Percentiles rank a stretch among this genome's conserved stretches.
Evolutionary conservation across 176 grass and related monocot genomes (phyloP).

Genomic region (Zea mays): Zm-B73-REFERENCE-NAM-5.0 NC_050100.1:34332001-34332500

Average conservation of each 20-base stretch:
- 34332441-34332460: too few species aligned
- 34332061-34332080: not conserved
- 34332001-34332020: not conserved
- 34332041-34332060: not conserved
- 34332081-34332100: constrained; percentile 6
- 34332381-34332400: constrained; percentile 74
- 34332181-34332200: constrained; percentile 57
- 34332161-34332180: constrained; percentile 53
- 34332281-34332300: constrained; percentile 47
- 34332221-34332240: constrained; percentile 45
- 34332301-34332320: constrained; percentile 52
- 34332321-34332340: constrained; percentile 54
- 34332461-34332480: too few species aligned
- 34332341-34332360: constrained; percentile 40
- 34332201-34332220: constrained; percentile 66
- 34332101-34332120: not conserved
- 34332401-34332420: too few species aligned
- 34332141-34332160: constrained; percentile 50
- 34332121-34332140: constrained; percentile 46
- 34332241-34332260: constrained; percentile 52
- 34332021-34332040: constrained; percentile 7
- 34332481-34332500: too few species aligned
- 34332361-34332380: constrained; percentile 41
- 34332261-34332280: constrained; percentile 57
- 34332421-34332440: too few species aligned